A percentile compares a stretch with the other conserved stretches of the same genome.
Conservation (phyloP, 306 rosid species). For the Fagus crenata region DNA sequence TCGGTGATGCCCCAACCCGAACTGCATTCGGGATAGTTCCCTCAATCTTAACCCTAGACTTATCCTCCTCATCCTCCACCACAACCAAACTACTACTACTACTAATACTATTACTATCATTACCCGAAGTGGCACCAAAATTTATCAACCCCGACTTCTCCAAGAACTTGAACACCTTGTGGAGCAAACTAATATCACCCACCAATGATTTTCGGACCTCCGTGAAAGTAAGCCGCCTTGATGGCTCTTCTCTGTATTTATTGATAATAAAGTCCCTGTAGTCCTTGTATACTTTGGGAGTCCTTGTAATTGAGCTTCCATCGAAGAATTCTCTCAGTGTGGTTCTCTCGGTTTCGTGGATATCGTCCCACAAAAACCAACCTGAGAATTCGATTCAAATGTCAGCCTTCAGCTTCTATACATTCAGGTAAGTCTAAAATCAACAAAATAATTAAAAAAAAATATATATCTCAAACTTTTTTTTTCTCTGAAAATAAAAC, state of each 20-base stretch:
- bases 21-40: constrained; percentile 78
- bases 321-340: constrained; percentile 73
- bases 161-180: constrained; percentile 68
- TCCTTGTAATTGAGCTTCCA: constrained; percentile 66
- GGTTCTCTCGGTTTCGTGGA: constrained; percentile 68
- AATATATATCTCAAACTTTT: background rate
- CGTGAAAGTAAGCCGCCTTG: constrained; percentile 78
- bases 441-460: background rate
- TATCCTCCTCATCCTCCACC: constrained; percentile 34
- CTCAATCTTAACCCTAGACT: constrained; percentile 54
- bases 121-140: constrained; percentile 45
- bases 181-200: constrained; percentile 75
- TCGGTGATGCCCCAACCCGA: constrained; percentile 77
- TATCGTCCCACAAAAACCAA: constrained; percentile 95
- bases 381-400: constrained; percentile 38
- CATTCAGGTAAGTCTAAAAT: background rate
- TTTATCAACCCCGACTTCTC: constrained; percentile 82
- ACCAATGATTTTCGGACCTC: constrained; percentile 81
- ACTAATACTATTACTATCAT: constrained; percentile 2
- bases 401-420: background rate
- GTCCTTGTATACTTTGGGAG: constrained; percentile 73
- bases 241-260: constrained; percentile 85
- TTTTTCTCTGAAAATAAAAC: background rate
- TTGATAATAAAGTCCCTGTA: constrained; percentile 84
- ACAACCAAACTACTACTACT: constrained; percentile 23